These are phyloP conservation scores for Chlamydomonas schloesseri DNA, from an alignment of 139 green algal species.

Conservation along the genomic window DNA sequence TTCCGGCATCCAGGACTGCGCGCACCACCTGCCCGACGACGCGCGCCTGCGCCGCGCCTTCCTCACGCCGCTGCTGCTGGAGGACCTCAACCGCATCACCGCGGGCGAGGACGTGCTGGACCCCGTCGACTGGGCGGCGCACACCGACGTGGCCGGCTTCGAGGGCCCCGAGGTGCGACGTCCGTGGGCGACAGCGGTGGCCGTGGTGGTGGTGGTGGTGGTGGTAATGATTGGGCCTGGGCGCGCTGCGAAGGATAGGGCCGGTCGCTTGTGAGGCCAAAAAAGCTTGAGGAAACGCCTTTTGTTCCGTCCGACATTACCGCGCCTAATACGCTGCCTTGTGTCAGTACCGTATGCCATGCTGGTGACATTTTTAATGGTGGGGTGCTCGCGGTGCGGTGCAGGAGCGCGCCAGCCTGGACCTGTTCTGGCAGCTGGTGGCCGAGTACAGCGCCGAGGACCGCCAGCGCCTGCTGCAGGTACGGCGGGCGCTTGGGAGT, in stretches of 20 bases:
- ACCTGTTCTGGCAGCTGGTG: constrained; percentile 42
- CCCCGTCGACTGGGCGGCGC: constrained; percentile 15
- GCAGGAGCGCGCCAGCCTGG: neutral
- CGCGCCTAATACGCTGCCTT: too few relatives aligned
- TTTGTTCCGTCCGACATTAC: too few relatives aligned
- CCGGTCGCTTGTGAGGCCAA: too few relatives aligned
- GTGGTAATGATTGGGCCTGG: too few relatives aligned
- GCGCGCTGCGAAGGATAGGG: too few relatives aligned
- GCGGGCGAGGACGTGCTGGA: constrained; percentile 32
- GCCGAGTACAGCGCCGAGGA: constrained; percentile 29
- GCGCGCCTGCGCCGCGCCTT: constrained; percentile 35
- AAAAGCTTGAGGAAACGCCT: too few relatives aligned
- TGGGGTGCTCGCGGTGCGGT: too few relatives aligned
- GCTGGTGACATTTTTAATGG: too few relatives aligned
- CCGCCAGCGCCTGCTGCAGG: constrained; percentile 37
- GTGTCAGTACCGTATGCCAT: too few relatives aligned
- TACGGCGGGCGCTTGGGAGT: neutral
- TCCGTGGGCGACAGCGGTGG: too few relatives aligned
- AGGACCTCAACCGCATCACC: constrained; percentile 40
- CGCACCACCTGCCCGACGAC: constrained; percentile 34
- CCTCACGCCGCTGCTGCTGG: constrained; percentile 20
- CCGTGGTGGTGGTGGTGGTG: too few relatives aligned
- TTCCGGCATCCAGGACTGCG: constrained; percentile 20
- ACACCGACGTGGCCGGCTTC: constrained; percentile 37
- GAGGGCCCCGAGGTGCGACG: constrained; percentile 10